These are phyloP conservation scores for Hansenula sp. DNA, from an alignment of 1,139 yeast species.

Conservation along the genomic window DNA sequence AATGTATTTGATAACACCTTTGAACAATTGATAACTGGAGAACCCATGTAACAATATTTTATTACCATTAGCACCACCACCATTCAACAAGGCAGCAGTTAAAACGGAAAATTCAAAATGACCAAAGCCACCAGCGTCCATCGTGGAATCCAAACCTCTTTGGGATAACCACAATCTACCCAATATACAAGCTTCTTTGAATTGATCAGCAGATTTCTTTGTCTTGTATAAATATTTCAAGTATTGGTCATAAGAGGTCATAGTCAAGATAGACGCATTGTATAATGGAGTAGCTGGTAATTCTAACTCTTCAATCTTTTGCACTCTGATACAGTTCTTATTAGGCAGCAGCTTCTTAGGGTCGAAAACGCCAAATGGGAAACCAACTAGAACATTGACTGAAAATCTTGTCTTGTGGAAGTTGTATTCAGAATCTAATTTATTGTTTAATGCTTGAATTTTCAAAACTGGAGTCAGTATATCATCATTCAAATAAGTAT, in stretches of 20 bases:
- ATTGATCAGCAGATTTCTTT: constrained; percentile 76
- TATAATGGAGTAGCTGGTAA: constrained; percentile 80
- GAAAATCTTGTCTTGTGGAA: constrained; percentile 69
- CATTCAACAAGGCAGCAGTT: constrained; percentile 77
- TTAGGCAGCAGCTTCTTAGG: constrained; percentile 73
- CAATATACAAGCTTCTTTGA: constrained; percentile 80
- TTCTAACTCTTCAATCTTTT: constrained; percentile 37
- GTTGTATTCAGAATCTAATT: constrained; percentile 35
- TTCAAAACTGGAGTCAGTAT: constrained; percentile 60
- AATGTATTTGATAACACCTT: constrained; percentile 76
- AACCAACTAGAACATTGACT: constrained; percentile 68
- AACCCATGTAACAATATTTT: constrained; percentile 80
- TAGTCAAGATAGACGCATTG: constrained; percentile 74
- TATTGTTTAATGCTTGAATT: constrained; percentile 35
- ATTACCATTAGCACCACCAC: constrained; percentile 78
- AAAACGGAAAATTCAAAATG: constrained; percentile 83
- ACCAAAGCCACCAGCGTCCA: constrained; percentile 75
- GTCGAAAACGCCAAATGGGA: constrained; percentile 71
- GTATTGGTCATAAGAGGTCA: constrained; percentile 64
- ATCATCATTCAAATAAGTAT: constrained; percentile 65
- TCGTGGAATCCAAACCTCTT: constrained; percentile 67
- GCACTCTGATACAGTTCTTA: constrained; percentile 74
- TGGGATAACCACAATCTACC: constrained; percentile 91
- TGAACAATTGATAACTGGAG: constrained; percentile 88
- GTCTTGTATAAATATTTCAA: constrained; percentile 72